Conservation (phyloP, 345 rosid genomes). For the Populus davidiana region DNA sequence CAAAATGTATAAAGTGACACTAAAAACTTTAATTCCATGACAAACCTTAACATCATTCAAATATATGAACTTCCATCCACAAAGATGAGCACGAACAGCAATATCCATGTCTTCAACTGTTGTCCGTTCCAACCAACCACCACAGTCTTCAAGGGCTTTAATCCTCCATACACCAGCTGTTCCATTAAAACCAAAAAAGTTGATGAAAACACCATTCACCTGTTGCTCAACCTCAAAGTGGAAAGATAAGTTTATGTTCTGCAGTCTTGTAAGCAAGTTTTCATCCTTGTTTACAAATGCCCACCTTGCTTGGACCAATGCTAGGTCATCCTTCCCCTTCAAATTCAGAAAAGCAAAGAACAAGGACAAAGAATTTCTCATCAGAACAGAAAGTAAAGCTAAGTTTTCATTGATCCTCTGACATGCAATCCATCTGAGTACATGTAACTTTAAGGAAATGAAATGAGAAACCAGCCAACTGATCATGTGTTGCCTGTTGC, state of each 20-base stretch:
- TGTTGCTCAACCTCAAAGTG: conserved; percentile 96
- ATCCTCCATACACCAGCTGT: conserved; percentile 96
- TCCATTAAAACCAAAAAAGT: conserved; percentile 90
- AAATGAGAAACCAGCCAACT: background rate
- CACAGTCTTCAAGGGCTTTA: conserved; percentile 83
- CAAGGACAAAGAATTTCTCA: background rate
- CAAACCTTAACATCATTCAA: conserved; percentile 80
- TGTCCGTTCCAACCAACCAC: conserved; percentile 95
- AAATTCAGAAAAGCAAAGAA: conserved; percentile 2
- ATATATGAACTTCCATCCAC: conserved; percentile 89
- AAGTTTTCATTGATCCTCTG: too few relatives aligned
- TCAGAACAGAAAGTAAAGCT: background rate
- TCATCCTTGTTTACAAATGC: conserved; percentile 85
- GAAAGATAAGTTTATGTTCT: conserved; percentile 79
- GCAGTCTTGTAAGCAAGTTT: conserved; percentile 85
- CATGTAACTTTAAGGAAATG: background rate
- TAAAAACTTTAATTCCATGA: background rate
- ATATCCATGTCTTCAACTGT: conserved; percentile 96
- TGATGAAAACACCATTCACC: conserved; percentile 76
- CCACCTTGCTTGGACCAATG: conserved; percentile 89
- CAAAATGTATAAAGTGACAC: conserved; percentile 1
- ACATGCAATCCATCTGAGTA: too few relatives aligned
- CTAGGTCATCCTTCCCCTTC: conserved; percentile 72
- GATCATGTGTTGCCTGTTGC: background rate
- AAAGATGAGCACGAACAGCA: conserved; percentile 90